Evolutionary conservation across 257 asterid species (phyloP), one percentile per base, ranked within the genome.

Genomic region (Ilex asprella): DNA sequence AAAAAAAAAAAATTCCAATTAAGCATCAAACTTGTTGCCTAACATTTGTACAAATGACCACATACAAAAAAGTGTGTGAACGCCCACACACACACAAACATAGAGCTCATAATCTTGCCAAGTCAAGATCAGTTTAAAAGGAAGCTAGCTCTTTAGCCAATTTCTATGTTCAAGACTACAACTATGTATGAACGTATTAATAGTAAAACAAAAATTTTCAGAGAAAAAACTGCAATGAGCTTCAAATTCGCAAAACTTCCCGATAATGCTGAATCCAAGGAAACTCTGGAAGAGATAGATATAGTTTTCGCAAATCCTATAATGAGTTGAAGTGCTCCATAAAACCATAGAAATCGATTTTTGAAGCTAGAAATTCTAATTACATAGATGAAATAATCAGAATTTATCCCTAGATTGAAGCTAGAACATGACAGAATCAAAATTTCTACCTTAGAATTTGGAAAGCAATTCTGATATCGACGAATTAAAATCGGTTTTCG

Each of bases 81-180:
- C 27, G 27, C 27, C 1, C 27, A 1, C 11, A 53, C 11, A 53
- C 27, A 21, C 27, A n/a, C 30, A 53, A 3, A 15, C 10, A 53
- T 10, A 53, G 3, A 53, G 21, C 30, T 16, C 29, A 53, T n/a
- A 58, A 69, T 86, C 86, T 97, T 87, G 97, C 91, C 72, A 83
- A 62, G 4, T 85, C 89, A 53, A 89, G 90, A 78, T 93, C 97
- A 51, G 81, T 76, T 76, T 76, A 87, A 7, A 94, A 85, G 46
- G 97, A 87, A 73, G 97, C 97, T 77, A 89, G 99, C 70, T 89
- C 97, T 76, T 81, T 85, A 65, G 89, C 90, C 78, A 93, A 75
- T 81, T 89, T 93, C 79, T 93, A 97, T 93, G 82, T 11, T 50
- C 15, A 44, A 63, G 61, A 47, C 12, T 12, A 39, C 31, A 49